Evolutionary conservation across 169 alveolate species (phyloP).

Genomic region (Eimeria falciformis): DNA sequence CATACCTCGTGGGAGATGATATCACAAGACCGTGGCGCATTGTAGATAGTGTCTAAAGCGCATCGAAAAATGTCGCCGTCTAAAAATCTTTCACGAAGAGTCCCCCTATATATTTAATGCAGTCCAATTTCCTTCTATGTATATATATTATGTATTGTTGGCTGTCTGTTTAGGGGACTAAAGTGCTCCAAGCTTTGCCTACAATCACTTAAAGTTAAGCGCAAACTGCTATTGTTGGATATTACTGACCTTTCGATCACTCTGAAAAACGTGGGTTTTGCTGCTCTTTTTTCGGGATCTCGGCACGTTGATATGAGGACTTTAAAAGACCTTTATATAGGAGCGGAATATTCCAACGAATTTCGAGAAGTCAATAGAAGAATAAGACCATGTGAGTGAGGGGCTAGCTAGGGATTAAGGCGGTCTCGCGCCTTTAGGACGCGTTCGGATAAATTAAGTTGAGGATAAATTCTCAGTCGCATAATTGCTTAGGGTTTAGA

Average conservation of each 20-base stretch:
- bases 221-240: slow-evolving; percentile 29
- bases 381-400: slow-evolving; percentile 45
- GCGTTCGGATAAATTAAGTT: no score
- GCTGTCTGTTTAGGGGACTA: slow-evolving; percentile 50
- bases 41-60: no score
- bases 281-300: neutral
- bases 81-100: neutral
- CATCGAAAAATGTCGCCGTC: no score
- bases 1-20: no score
- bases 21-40: no score
- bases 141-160: neutral
- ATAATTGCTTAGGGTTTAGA: neutral
- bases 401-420: neutral
- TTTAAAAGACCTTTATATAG: slow-evolving; percentile 55
- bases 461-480: neutral
- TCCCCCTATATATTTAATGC: neutral
- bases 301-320: slow-evolving; percentile 32
- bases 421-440: no score
- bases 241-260: neutral
- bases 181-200: slow-evolving; percentile 54
- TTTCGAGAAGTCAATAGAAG: slow-evolving; percentile 48
- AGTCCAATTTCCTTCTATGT: neutral
- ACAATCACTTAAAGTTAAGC: slow-evolving; percentile 33
- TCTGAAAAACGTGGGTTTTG: slow-evolving; percentile 1
- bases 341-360: slow-evolving; percentile 51